phyloP scores from a whole-genome alignment of 495 filamentous ascomycete genomes.

The Bathelium albidoporum region DNA sequence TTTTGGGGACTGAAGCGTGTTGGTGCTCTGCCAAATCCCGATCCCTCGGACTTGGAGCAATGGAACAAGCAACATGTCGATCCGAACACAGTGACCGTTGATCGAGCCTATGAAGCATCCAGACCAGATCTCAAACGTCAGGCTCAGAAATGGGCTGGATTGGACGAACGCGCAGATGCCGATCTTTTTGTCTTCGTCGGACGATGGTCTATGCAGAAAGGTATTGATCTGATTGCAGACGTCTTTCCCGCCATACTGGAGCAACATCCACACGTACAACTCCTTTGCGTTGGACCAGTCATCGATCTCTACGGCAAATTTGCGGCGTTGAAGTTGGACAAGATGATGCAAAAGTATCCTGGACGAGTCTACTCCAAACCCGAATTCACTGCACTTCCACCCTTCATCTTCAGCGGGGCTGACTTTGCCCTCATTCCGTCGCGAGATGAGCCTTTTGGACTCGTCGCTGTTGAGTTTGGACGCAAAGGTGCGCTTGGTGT shows the following conservation, averaged over 20 bases:
- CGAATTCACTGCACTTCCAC: slow-evolving; percentile 63
- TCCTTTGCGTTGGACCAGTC: slow-evolving; percentile 62
- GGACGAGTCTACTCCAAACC: slow-evolving; percentile 67
- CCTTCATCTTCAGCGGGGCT: slow-evolving; percentile 67
- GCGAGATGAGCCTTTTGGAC: slow-evolving; percentile 68
- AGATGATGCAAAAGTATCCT: slow-evolving; percentile 66
- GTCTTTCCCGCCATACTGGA: slow-evolving; percentile 65
- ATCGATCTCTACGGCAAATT: slow-evolving; percentile 75
- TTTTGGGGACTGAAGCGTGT: slow-evolving; percentile 67
- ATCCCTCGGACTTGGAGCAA: slow-evolving; percentile 62
- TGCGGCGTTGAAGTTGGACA: slow-evolving; percentile 60
- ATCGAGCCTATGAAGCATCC: slow-evolving; percentile 46
- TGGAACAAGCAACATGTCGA: slow-evolving; percentile 49
- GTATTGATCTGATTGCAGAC: slow-evolving; percentile 68
- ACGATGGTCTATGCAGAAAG: slow-evolving; percentile 71
- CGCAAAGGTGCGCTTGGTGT: slow-evolving; percentile 69
- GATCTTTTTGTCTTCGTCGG: slow-evolving; percentile 73
- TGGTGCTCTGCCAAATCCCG: slow-evolving; percentile 63
- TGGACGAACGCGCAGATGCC: slow-evolving; percentile 54
- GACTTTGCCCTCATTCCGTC: slow-evolving; percentile 74
- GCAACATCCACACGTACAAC: slow-evolving; percentile 52
- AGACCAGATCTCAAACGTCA: slow-evolving; percentile 51
- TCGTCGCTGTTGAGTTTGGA: slow-evolving; percentile 76
- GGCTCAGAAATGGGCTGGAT: slow-evolving; percentile 68
- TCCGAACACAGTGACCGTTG: slow-evolving; percentile 44